A percentile compares a stretch with the other conserved stretches of the same genome.
These are phyloP conservation scores for Candida sp. DNA, from an alignment of 1,139 yeast species.

Conservation along the genomic window DNA sequence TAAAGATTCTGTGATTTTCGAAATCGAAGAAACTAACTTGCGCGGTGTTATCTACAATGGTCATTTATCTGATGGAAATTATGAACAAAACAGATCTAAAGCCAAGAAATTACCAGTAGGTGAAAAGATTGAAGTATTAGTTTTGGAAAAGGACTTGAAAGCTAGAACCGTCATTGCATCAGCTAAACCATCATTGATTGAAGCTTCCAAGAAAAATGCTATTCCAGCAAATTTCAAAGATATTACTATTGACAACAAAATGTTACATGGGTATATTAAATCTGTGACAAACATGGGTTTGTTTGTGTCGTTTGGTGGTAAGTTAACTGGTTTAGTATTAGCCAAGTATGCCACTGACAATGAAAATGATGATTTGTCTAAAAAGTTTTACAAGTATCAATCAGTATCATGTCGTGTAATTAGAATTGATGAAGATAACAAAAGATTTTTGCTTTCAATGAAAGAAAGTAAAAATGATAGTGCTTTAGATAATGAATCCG, in stretches of 20 bases:
- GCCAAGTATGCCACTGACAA: slow-evolving; percentile 68
- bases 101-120: slow-evolving; percentile 62
- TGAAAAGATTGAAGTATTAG: slow-evolving; percentile 52
- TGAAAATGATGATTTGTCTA: slow-evolving; percentile 52
- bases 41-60: slow-evolving; percentile 74
- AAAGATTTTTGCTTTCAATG: slow-evolving; percentile 66
- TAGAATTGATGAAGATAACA: slow-evolving; percentile 62
- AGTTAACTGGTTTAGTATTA: slow-evolving; percentile 77
- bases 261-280: slow-evolving; percentile 69
- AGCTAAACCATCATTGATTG: slow-evolving; percentile 64
- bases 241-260: slow-evolving; percentile 45
- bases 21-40: slow-evolving; percentile 50
- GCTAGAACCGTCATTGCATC: slow-evolving; percentile 61
- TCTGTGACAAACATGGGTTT: slow-evolving; percentile 77
- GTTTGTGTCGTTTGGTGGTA: slow-evolving; percentile 79
- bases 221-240: slow-evolving; percentile 64
- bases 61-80: slow-evolving; percentile 74
- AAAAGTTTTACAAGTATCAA: slow-evolving; percentile 59
- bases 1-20: slow-evolving; percentile 69
- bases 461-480: slow-evolving; percentile 23
- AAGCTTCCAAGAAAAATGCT: slow-evolving; percentile 51
- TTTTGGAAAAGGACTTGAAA: slow-evolving; percentile 65
- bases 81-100: slow-evolving; percentile 65
- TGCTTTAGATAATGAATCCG: slow-evolving; percentile 21
- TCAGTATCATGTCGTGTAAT: slow-evolving; percentile 65